Evolutionary conservation across 2,329 filamentous ascomycete genomes (phyloP).

Genomic region (Pseudogymnoascus sp.): DNA sequence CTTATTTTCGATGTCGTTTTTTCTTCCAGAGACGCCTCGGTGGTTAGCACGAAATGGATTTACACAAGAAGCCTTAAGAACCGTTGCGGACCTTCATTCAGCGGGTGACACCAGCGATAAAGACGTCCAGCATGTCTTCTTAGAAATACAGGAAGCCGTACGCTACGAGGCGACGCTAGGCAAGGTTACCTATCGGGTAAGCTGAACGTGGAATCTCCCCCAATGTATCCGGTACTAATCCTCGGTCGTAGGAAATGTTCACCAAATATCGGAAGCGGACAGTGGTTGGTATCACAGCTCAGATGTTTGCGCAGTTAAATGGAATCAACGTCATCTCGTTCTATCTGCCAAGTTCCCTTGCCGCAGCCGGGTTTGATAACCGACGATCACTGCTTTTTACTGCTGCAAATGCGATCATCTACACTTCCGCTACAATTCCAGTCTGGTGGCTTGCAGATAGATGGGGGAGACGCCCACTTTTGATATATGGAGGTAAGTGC

Average conservation of each 20-base stretch:
- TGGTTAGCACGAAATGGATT: conserved; percentile 36
- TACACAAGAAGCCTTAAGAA: conserved; percentile 32
- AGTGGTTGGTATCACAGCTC: conserved; percentile 33
- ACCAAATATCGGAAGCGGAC: conserved; percentile 35
- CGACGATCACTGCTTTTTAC: conserved; percentile 32
- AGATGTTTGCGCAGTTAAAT: conserved; percentile 35
- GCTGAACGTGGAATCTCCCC: neutral
- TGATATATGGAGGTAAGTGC: conserved; percentile 19
- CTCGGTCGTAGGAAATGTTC: conserved; percentile 31
- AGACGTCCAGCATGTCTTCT: conserved; percentile 31
- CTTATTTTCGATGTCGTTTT: conserved; percentile 30
- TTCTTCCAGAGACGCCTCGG: conserved; percentile 33
- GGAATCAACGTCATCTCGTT: conserved; percentile 37
- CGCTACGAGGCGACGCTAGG: conserved; percentile 31
- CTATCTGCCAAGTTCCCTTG: conserved; percentile 32
- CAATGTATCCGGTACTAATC: neutral
- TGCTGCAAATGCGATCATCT: conserved; percentile 33
- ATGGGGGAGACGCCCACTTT: conserved; percentile 34
- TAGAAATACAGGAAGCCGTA: conserved; percentile 33
- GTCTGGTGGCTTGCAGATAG: conserved; percentile 34
- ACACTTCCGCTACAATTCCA: conserved; percentile 32
- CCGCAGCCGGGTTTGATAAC: conserved; percentile 31
- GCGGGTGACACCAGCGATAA: conserved; percentile 29
- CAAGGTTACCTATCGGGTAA: conserved; percentile 29
- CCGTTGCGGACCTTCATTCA: conserved; percentile 34